Percentiles rank a stretch among this genome's conserved stretches.
These are phyloP conservation scores for Asterionellopsis glacialis DNA, from an alignment of 108 stramenopile species.

Conservation along the genomic window DNA sequence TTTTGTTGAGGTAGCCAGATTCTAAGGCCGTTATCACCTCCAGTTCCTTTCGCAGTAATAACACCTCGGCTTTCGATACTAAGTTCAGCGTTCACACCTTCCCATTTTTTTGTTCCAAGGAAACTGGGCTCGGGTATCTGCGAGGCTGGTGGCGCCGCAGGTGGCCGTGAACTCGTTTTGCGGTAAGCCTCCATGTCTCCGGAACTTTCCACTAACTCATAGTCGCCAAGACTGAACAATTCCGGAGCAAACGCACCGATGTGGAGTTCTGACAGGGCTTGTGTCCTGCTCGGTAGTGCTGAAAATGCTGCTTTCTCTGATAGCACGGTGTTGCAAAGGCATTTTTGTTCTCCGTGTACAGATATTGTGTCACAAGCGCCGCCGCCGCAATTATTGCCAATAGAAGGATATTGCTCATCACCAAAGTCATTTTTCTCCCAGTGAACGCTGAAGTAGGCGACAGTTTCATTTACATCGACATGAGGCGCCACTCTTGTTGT, in stretches of 20 bases:
- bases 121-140: no score
- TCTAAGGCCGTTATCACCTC: no score
- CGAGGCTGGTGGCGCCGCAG: no score
- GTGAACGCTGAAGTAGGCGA: constrained; percentile 23
- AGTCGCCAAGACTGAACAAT: constrained; percentile 8
- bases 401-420: no score
- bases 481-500: constrained; percentile 16
- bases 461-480: constrained; percentile 9
- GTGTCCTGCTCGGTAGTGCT: constrained; percentile 31
- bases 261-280: constrained; percentile 26
- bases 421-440: constrained; percentile 5
- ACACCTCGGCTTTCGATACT: no score
- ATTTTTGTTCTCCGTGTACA: constrained; percentile 7
- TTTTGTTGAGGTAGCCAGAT: no score
- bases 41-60: no score
- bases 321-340: constrained; percentile 40
- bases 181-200: no score
- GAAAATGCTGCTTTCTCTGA: constrained; percentile 35
- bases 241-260: constrained; percentile 40
- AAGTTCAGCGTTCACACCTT: no score
- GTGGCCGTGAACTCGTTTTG: no score
- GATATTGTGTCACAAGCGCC: neutral
- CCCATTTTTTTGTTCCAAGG: no score
- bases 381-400: neutral
- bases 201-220: no score